phyloP scores from a whole-genome alignment of 352 stramenopile species.

The Phytophthora pinifolia region DNA sequence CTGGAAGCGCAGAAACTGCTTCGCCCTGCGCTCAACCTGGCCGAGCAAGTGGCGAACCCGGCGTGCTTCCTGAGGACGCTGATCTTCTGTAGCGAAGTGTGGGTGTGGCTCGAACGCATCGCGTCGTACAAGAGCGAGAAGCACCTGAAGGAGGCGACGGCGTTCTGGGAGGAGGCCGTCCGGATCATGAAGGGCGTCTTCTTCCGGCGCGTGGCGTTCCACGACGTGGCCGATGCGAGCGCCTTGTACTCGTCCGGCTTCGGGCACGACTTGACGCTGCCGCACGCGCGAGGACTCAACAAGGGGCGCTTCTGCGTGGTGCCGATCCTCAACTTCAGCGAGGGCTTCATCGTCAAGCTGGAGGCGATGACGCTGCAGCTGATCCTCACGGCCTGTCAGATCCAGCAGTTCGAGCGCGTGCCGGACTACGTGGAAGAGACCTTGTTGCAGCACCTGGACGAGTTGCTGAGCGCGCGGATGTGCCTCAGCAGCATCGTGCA shows the following conservation, averaged over 20 bases:
- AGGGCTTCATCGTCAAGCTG: conserved; percentile 69
- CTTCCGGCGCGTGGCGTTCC: conserved; percentile 73
- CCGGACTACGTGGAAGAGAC: conserved; percentile 76
- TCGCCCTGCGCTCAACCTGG: conserved; percentile 57
- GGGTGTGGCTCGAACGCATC: conserved; percentile 77
- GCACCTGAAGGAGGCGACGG: conserved; percentile 68
- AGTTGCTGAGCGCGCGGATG: conserved; percentile 72
- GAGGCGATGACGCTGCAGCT: conserved; percentile 70
- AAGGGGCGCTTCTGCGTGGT: conserved; percentile 66
- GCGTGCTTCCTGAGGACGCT: conserved; percentile 58
- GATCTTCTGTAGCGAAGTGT: conserved; percentile 68
- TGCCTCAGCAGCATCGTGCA: conserved; percentile 75
- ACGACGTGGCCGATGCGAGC: conserved; percentile 38
- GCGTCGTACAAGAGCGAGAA: conserved; percentile 79
- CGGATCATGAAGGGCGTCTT: conserved; percentile 77
- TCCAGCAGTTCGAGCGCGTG: conserved; percentile 78
- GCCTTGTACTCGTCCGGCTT: conserved; percentile 33
- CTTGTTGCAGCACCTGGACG: conserved; percentile 64
- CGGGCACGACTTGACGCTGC: conserved; percentile 32
- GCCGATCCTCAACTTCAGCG: conserved; percentile 83
- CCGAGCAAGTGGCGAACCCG: conserved; percentile 65
- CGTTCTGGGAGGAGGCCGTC: conserved; percentile 82
- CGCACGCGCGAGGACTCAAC: conserved; percentile 21
- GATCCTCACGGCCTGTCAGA: conserved; percentile 69
- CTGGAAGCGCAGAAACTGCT: conserved; percentile 71